These are phyloP conservation scores for Avicennia marina DNA, from an alignment of 257 asterid species.

Conservation along the genomic window DNA sequence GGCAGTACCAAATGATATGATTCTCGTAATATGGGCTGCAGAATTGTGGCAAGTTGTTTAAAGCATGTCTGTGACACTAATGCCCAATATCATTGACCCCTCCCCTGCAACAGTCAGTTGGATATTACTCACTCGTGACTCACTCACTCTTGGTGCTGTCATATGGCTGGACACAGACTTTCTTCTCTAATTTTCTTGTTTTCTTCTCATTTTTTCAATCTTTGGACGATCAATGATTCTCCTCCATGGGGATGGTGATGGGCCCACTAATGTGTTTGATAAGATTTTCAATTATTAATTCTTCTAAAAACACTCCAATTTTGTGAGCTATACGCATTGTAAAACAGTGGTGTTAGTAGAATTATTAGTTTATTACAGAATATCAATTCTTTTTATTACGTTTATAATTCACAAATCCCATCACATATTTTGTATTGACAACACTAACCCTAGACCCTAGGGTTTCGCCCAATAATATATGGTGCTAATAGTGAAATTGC, in stretches of 20 bases:
- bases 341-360: too few relatives aligned
- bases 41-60: background rate
- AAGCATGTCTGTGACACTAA: background rate
- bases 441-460: too few relatives aligned
- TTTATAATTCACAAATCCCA: too few relatives aligned
- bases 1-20: background rate
- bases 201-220: background rate
- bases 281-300: too few relatives aligned
- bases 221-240: background rate
- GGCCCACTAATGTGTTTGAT: background rate
- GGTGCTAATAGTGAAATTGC: too few relatives aligned
- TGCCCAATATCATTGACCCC: background rate
- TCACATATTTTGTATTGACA: too few relatives aligned
- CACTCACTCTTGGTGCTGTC: background rate
- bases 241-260: background rate
- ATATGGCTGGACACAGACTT: background rate
- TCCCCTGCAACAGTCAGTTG: background rate
- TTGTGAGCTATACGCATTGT: too few relatives aligned
- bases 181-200: background rate
- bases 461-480: too few relatives aligned
- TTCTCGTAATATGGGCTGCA: conserved; percentile 18
- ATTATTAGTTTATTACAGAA: too few relatives aligned
- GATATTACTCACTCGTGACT: too few relatives aligned
- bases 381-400: too few relatives aligned
- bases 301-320: too few relatives aligned